A percentile compares a stretch with the other conserved stretches of the same genome.
Conservation (phyloP, 2,329 filamentous ascomycete genomes). For the Arthroderma sp. region DNA sequence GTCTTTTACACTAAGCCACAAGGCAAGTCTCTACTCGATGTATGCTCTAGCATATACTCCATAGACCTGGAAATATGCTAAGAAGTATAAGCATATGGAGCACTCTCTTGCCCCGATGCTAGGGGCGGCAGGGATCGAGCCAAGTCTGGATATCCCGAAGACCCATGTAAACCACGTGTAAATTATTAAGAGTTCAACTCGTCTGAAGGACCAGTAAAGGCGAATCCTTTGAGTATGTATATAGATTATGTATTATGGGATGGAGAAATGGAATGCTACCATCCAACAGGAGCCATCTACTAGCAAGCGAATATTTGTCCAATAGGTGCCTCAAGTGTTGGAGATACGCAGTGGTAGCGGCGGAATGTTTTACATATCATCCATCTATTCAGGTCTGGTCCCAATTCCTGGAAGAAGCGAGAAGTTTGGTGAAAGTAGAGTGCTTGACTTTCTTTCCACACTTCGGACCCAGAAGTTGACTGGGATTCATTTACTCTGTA, state of each 20-base stretch:
- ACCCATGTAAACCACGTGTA: constrained; percentile 3
- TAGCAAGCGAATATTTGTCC: neutral
- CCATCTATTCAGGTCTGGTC: constrained; percentile 3
- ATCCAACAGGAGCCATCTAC: too few species aligned
- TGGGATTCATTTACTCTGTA: neutral
- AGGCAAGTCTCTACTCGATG: too few species aligned
- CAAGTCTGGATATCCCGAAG: neutral
- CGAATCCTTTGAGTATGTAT: neutral
- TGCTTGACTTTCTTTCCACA: neutral
- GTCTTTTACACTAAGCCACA: too few species aligned
- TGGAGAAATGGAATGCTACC: neutral
- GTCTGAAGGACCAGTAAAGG: neutral
- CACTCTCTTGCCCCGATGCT: neutral
- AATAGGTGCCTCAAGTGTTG: neutral
- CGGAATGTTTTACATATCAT: neutral
- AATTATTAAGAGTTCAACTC: neutral
- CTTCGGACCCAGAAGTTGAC: neutral
- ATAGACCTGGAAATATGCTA: neutral
- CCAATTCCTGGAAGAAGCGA: neutral
- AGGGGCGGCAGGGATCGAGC: neutral
- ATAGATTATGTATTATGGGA: neutral
- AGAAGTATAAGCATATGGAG: neutral
- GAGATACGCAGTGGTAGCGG: neutral
- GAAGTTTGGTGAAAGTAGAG: neutral
- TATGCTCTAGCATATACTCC: neutral